Base-by-base conservation (phyloP, 2,329 filamentous ascomycete genomes). In the Blumeria hordei region DNA sequence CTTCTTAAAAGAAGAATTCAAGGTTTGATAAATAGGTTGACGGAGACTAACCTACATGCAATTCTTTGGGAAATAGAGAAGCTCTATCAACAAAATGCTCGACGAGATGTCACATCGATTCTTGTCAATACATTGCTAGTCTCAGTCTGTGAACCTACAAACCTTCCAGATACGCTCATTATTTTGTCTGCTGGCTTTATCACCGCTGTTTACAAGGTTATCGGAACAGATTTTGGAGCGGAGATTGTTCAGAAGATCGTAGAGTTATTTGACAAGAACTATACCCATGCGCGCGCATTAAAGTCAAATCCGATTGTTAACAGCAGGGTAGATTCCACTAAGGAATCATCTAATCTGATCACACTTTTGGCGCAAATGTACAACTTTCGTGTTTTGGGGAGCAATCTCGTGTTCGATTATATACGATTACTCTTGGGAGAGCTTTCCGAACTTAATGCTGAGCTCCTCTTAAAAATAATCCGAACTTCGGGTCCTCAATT, bases 141-240 rank as follows among this genome's bases (percentile, higher is more conserved):
- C n/a, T 77, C 92, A 57, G 76, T 94, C 34, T 83, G 80, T 62
- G 87, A 93, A 61, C 77, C 81, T 6, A 84, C 88, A 28, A 79
- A 73, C 45, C 72, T 95, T 1, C 80, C 84, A 5, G 90, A 95
- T 61, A 92, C 88, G 0, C 93, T 95, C 61, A 78, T 95, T 55
- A 87, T 95, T 54, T 76, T 96, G 10, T 83, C 88, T 56, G 88
- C 88, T 39, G 90, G 88, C 4, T 96, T 96, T 64, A 79, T 90
- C 37, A 80, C 90, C 5, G 87, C 88, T 0, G 68, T 94, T 0
- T 94, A 94, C 69, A 93, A 86, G 64, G 74, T 92, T 6, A 75
- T 92, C 47, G 92, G 92, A 6, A 82, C 81, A 12, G 90, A 94
- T 62, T 88, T 96, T 67, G 90, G 87, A 3, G 90, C 88, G 0